phyloP scores from a whole-genome alignment of 1,284 basidiomycete genomes.

The Papiliotrema nemorosa region DNA sequence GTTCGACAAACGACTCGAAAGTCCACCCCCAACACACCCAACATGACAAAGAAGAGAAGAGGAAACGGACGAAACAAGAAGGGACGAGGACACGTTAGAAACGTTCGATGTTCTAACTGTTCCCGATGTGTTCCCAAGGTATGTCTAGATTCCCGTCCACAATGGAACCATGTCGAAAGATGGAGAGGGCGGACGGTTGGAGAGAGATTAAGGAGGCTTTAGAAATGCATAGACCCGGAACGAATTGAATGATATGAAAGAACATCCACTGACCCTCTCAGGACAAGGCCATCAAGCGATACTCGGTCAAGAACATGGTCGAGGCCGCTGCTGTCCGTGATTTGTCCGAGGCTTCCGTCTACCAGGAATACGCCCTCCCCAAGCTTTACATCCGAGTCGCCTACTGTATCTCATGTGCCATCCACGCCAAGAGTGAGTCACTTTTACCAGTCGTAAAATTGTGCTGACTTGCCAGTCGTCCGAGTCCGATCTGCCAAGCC shows the following conservation, averaged over 20 bases:
- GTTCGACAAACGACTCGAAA: neutral
- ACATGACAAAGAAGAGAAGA: constrained; percentile 96
- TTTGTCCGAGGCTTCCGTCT: constrained; percentile 94
- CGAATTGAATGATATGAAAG: neutral
- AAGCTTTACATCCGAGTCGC: constrained; percentile 99
- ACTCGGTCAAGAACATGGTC: constrained; percentile 99
- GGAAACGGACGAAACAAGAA: constrained; percentile 97
- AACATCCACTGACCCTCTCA: constrained; percentile 30
- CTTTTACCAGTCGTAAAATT: neutral
- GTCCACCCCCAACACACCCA: constrained; percentile 8
- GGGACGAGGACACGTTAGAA: constrained; percentile 91
- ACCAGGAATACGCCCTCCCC: constrained; percentile 93
- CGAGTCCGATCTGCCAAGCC: constrained; percentile 91
- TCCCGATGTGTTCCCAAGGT: constrained; percentile 76
- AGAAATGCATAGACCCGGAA: neutral
- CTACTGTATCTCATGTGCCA: constrained; percentile 99
- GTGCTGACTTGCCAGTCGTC: constrained; percentile 61
- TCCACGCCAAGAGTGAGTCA: constrained; percentile 89
- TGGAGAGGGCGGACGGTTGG: neutral
- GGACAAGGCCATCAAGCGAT: constrained; percentile 99
- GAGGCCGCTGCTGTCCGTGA: constrained; percentile 97
- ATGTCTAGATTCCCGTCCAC: constrained; percentile 13
- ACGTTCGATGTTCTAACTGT: constrained; percentile 95
- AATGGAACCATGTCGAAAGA: neutral
- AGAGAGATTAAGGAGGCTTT: neutral